Percentiles rank a stretch among this genome's conserved stretches.
Evolutionary conservation across 768 basidiomycete genomes (phyloP).

Genomic region (Naganishia vishniacii): DNA sequence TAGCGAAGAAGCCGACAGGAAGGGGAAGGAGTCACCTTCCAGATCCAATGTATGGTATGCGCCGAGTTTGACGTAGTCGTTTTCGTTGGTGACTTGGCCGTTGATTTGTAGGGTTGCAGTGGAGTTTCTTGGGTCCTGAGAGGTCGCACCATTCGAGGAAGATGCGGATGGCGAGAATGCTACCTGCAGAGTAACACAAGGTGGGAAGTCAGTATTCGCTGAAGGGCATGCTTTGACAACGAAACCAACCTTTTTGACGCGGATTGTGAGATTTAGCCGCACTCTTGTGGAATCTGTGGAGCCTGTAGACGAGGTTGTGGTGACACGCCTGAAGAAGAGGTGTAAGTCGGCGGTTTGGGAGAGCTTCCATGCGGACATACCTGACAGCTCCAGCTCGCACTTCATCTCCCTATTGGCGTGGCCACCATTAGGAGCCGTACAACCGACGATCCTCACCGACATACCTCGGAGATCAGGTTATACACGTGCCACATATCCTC

Average conservation of each 20-base stretch:
- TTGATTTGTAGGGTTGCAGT: constrained; percentile 66
- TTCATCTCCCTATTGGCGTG: constrained; percentile 59
- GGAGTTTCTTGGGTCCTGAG: constrained; percentile 42
- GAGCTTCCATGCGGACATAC: constrained; percentile 48
- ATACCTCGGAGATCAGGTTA: constrained; percentile 78
- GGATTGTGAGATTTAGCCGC: constrained; percentile 73
- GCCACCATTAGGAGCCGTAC: not conserved
- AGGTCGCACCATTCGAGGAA: constrained; percentile 32
- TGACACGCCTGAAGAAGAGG: constrained; percentile 61
- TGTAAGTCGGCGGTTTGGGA: not conserved
- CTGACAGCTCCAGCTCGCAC: constrained; percentile 81
- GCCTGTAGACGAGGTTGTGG: constrained; percentile 83
- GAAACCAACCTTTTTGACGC: constrained; percentile 62
- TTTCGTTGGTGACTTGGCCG: constrained; percentile 79
- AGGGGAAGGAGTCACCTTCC: constrained; percentile 53
- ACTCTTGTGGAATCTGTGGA: constrained; percentile 88
- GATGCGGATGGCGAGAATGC: constrained; percentile 23
- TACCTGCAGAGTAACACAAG: too few relatives aligned
- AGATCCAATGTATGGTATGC: constrained; percentile 92
- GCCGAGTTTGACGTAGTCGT: constrained; percentile 80
- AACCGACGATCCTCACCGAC: constrained; percentile 27
- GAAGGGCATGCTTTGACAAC: too few relatives aligned
- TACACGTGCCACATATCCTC: constrained; percentile 99
- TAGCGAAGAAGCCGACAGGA: not conserved
- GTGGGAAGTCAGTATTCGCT: too few relatives aligned